Conservation (phyloP, 1,284 basidiomycete genomes). For the Marasmius sp. region DNA sequence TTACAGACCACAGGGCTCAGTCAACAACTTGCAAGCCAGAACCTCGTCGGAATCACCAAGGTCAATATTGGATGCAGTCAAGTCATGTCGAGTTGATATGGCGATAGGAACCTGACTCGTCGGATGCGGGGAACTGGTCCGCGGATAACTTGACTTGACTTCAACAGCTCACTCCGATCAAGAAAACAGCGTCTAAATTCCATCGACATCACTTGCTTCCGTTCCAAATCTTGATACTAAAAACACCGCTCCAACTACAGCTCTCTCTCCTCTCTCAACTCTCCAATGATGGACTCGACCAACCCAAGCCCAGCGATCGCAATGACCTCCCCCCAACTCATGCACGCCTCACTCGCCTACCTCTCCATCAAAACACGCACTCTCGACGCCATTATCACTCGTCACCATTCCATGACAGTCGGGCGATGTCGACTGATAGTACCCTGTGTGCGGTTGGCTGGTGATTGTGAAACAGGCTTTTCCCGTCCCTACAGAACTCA, state of each 20-base stretch:
- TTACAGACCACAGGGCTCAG: not conserved
- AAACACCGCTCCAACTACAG: constrained; percentile 1
- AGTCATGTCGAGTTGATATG: not conserved
- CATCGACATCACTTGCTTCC: too few relatives aligned
- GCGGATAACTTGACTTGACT: not conserved
- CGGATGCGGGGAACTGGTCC: not conserved
- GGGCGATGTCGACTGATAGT: too few relatives aligned
- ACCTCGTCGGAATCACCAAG: too few relatives aligned
- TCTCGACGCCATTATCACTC: constrained; percentile 35
- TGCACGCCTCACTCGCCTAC: constrained; percentile 50
- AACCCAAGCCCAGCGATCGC: constrained; percentile 17
- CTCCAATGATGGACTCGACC: constrained; percentile 16
- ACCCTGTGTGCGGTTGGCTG: too few relatives aligned
- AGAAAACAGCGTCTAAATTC: too few relatives aligned
- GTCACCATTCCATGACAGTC: too few relatives aligned
- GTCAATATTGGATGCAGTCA: not conserved
- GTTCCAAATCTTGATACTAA: too few relatives aligned
- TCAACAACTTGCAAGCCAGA: not conserved
- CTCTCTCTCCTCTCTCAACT: too few relatives aligned
- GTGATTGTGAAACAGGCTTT: too few relatives aligned
- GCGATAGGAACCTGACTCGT: not conserved
- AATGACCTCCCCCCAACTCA: constrained; percentile 38
- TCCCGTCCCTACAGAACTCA: too few relatives aligned
- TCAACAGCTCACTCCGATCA: too few relatives aligned
- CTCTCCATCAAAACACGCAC: constrained; percentile 42